phyloP scores from a whole-genome alignment of 2,329 filamentous ascomycete species.

The Cordyceps cateniannulata region DNA sequence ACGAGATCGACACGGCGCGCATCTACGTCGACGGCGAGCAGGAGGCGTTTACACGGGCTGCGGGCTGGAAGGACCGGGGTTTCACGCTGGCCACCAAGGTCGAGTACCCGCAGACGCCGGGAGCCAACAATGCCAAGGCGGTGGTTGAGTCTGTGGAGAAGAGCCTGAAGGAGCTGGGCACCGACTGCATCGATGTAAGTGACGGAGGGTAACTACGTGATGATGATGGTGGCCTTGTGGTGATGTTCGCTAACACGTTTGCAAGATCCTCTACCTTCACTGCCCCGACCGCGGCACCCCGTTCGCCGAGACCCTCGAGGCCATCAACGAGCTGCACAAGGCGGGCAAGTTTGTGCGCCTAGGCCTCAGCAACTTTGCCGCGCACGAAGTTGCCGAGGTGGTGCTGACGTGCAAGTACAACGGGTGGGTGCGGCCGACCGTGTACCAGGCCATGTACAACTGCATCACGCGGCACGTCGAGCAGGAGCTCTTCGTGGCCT shows the following conservation, averaged over 20 bases:
- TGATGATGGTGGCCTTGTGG: no score
- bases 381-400: conserved; percentile 83
- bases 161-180: conserved; percentile 64
- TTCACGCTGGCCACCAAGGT: conserved; percentile 73
- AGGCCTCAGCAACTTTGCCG: conserved; percentile 77
- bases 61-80: conserved; percentile 72
- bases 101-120: conserved; percentile 53
- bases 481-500: conserved; percentile 65
- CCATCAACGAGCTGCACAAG: conserved; percentile 75
- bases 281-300: conserved; percentile 54
- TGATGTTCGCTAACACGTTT: background rate
- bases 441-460: conserved; percentile 89
- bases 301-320: conserved; percentile 73
- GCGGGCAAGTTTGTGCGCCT: conserved; percentile 77
- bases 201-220: background rate
- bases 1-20: conserved; percentile 79
- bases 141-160: conserved; percentile 60
- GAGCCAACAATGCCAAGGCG: conserved; percentile 56
- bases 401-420: conserved; percentile 72
- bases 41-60: conserved; percentile 70
- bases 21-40: conserved; percentile 66
- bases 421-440: conserved; percentile 73
- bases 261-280: conserved; percentile 33
- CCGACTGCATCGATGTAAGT: conserved; percentile 63
- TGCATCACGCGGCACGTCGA: conserved; percentile 71